Conservation (phyloP, 2,329 filamentous ascomycete species). For the Coniella vitis region DNA sequence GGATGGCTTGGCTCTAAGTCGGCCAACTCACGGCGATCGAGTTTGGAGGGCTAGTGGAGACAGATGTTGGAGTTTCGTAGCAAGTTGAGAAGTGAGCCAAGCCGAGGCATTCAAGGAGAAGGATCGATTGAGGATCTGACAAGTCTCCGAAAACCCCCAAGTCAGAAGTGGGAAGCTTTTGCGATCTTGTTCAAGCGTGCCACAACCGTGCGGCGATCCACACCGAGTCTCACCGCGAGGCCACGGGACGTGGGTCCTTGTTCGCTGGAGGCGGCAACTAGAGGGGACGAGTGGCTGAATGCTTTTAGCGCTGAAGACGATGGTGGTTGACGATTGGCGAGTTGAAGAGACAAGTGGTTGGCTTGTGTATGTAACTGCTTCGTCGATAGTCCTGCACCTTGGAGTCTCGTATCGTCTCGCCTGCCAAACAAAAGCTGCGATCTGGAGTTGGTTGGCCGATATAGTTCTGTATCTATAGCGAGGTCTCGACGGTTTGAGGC, state of each 20-base stretch:
- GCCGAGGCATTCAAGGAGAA: not conserved
- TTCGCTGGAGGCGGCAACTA: conserved; percentile 3
- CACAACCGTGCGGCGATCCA: not conserved
- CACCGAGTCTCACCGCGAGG: not conserved
- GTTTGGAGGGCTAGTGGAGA: not conserved
- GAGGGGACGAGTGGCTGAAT: not conserved
- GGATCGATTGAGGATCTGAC: not conserved
- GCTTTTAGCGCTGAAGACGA: not conserved
- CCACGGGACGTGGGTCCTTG: not conserved
- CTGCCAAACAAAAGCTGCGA: too few species aligned
- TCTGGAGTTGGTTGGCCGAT: too few species aligned
- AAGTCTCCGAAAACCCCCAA: not conserved
- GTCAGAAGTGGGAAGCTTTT: not conserved
- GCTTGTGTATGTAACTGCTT: not conserved
- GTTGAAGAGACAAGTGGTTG: not conserved
- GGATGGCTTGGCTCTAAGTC: too few species aligned
- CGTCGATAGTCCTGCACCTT: too few species aligned
- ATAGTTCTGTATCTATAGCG: too few species aligned
- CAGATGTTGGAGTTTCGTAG: not conserved
- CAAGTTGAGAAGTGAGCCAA: not conserved
- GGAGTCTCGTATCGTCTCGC: too few species aligned
- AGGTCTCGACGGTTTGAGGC: too few species aligned
- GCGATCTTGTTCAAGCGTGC: not conserved
- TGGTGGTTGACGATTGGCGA: not conserved
- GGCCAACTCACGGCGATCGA: too few species aligned